Evolutionary conservation across 441 rosid species (phyloP).

Genomic region (Daphne laureola): DNA sequence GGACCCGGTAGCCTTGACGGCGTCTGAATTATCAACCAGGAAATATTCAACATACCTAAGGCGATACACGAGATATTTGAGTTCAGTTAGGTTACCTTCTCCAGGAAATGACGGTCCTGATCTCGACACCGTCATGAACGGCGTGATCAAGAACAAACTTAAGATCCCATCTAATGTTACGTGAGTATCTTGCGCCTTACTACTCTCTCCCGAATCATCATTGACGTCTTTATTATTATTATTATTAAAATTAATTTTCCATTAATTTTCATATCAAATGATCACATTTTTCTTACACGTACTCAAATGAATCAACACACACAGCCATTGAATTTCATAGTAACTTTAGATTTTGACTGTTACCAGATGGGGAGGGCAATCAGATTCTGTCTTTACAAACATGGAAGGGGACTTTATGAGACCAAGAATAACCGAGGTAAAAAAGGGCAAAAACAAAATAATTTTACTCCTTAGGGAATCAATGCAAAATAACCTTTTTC

Average conservation of each 20-base stretch:
- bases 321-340: no score
- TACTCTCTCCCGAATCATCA: no score
- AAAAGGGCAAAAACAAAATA: background rate
- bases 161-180: constrained; percentile 52
- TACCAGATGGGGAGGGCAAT: constrained; percentile 74
- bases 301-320: no score
- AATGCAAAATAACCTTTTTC: no score
- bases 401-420: constrained; percentile 71
- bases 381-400: constrained; percentile 35
- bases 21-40: constrained; percentile 25
- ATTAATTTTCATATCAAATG: no score
- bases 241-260: no score
- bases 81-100: constrained; percentile 22
- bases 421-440: constrained; percentile 63
- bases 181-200: constrained; percentile 34
- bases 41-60: constrained; percentile 51
- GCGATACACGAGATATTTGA: constrained; percentile 41
- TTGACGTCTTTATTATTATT: no score
- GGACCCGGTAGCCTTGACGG: constrained; percentile 39
- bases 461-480: background rate
- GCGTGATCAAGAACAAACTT: constrained; percentile 53
- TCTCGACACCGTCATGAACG: constrained; percentile 56
- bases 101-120: constrained; percentile 26
- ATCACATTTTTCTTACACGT: no score
- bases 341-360: background rate